Evolutionary conservation across 495 filamentous ascomycete species (phyloP).

Genomic region (Amniculicola lignicola): DNA sequence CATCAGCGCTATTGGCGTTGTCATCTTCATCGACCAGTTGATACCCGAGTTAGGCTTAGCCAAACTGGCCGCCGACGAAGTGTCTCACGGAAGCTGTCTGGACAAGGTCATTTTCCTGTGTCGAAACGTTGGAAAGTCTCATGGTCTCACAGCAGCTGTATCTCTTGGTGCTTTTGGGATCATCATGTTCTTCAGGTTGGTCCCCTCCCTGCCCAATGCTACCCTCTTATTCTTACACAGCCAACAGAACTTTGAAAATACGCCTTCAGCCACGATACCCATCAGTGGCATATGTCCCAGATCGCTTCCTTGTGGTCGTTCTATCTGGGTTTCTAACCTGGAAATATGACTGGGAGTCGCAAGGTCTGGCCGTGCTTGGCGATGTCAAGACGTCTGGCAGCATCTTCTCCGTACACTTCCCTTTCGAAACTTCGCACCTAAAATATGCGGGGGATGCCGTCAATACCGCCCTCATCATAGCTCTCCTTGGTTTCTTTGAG

Average conservation of each 20-base stretch:
- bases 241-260: constrained; percentile 68
- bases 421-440: constrained; percentile 71
- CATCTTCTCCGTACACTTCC: constrained; percentile 79
- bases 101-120: constrained; percentile 80
- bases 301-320: constrained; percentile 88
- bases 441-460: constrained; percentile 80
- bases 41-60: constrained; percentile 83
- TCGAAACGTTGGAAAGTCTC: constrained; percentile 59
- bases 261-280: constrained; percentile 78
- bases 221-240: background rate
- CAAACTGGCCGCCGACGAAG: constrained; percentile 55
- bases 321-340: constrained; percentile 78
- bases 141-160: constrained; percentile 70
- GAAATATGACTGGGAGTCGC: constrained; percentile 72
- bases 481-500: constrained; percentile 95
- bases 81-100: constrained; percentile 78
- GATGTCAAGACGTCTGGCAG: constrained; percentile 66
- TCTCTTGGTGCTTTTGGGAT: constrained; percentile 76
- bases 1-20: constrained; percentile 92
- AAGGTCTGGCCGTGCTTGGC: constrained; percentile 81
- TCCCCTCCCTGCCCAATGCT: too few relatives aligned
- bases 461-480: constrained; percentile 89
- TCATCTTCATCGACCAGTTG: constrained; percentile 92
- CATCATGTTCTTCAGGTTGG: constrained; percentile 79
- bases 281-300: constrained; percentile 81